Evolutionary conservation across 202 grass and related monocot genomes (phyloP).

Genomic region (Setaria italica): DNA sequence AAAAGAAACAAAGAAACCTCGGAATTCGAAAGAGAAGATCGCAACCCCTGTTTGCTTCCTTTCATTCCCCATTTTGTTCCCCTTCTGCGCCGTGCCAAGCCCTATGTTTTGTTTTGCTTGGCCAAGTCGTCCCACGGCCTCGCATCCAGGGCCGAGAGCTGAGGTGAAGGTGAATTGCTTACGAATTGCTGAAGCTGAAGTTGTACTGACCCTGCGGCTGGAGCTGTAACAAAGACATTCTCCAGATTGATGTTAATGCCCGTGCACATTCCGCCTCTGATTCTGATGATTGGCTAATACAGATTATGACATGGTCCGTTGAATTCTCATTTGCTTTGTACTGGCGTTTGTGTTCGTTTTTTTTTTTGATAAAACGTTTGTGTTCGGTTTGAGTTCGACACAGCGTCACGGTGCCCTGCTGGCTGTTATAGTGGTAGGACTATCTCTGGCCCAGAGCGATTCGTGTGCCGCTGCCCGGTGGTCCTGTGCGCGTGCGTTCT

Average conservation of each 20-base stretch:
- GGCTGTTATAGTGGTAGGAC: too few relatives aligned
- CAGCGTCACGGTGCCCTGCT: too few relatives aligned
- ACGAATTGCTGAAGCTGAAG: background rate
- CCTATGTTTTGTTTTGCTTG: conserved; percentile 17
- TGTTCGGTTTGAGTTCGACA: too few relatives aligned
- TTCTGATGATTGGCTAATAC: conserved; percentile 6
- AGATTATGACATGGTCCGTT: background rate
- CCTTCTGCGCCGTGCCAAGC: background rate
- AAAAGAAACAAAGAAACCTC: background rate
- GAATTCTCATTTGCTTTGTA: too few relatives aligned
- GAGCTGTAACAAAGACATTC: background rate
- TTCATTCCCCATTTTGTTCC: conserved; percentile 43
- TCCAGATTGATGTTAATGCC: conserved; percentile 29
- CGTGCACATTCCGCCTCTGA: conserved; percentile 27
- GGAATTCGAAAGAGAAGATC: conserved; percentile 42
- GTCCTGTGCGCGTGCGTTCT: too few relatives aligned
- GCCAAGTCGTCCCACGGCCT: background rate
- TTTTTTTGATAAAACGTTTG: too few relatives aligned
- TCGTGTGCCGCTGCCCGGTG: too few relatives aligned
- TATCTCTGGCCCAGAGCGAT: too few relatives aligned
- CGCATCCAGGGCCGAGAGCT: background rate
- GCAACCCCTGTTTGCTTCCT: conserved; percentile 35
- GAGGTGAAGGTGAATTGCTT: background rate
- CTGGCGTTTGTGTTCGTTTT: too few relatives aligned
- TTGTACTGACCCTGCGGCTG: conserved; percentile 31